phyloP scores from a whole-genome alignment of 108 stramenopile genomes.

The Phaeodactylum tricornutum region DNA sequence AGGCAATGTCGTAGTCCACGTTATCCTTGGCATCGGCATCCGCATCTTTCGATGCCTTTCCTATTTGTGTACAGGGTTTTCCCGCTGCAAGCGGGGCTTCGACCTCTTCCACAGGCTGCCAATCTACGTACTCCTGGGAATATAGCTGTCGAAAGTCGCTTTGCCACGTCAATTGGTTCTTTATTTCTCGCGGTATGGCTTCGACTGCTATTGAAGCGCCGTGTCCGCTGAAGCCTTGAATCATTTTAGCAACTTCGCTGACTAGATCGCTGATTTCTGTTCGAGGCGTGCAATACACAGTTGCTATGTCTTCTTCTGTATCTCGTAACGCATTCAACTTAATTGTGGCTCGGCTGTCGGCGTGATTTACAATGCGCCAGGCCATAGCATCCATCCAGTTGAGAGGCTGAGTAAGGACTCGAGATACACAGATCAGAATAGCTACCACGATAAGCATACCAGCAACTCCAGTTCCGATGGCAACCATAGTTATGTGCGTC shows the following conservation, averaged over 20 bases:
- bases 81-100: no score
- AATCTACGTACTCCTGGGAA: no score
- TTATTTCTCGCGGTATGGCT: constrained; percentile 12
- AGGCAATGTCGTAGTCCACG: no score
- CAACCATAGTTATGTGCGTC: constrained; percentile 7
- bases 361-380: constrained; percentile 23
- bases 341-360: constrained; percentile 1
- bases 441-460: constrained; percentile 23
- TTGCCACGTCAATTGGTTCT: constrained; percentile 23
- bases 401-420: constrained; percentile 29
- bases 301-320: not conserved
- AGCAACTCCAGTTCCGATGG: constrained; percentile 17
- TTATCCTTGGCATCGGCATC: no score
- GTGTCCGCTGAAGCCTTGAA: constrained; percentile 18
- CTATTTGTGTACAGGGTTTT: no score
- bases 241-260: constrained; percentile 19
- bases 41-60: no score
- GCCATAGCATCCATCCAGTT: constrained; percentile 37
- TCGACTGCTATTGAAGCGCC: constrained; percentile 15
- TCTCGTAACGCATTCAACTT: not conserved
- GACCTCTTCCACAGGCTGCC: no score
- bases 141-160: constrained; percentile 22
- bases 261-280: constrained; percentile 37
- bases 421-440: constrained; percentile 19
- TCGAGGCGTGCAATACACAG: constrained; percentile 22